Conservation (phyloP, 179 eudicot species). For the Corrigiola litoralis region DNA sequence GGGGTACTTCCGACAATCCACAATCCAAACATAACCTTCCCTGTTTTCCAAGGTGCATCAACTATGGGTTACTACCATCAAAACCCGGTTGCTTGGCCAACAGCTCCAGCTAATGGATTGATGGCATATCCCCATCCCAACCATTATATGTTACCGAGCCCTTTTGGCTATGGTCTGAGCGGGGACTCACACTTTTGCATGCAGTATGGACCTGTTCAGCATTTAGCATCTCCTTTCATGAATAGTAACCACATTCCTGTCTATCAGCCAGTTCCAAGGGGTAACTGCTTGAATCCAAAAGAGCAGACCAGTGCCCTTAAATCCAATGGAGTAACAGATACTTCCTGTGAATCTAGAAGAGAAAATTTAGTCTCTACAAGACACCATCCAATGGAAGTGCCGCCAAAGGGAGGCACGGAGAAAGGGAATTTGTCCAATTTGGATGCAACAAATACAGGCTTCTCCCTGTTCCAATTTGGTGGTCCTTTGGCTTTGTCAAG, state of each 20-base stretch:
- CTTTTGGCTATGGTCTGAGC: conserved; percentile 53
- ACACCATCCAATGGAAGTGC: conserved; percentile 26
- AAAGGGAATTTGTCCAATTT: conserved; percentile 29
- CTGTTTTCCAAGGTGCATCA: conserved; percentile 65
- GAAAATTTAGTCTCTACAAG: conserved; percentile 26
- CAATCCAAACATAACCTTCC: conserved; percentile 50
- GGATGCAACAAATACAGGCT: conserved; percentile 39
- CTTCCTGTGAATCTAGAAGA: conserved; percentile 18
- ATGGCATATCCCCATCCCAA: conserved; percentile 60
- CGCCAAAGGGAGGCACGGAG: conserved; percentile 15
- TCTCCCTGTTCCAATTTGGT: conserved; percentile 83
- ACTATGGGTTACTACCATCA: conserved; percentile 70
- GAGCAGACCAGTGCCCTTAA: conserved; percentile 30
- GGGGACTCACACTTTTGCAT: conserved; percentile 58
- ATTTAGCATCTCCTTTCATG: conserved; percentile 50
- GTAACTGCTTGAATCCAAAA: conserved; percentile 36
- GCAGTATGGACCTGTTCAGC: conserved; percentile 73
- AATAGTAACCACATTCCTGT: conserved; percentile 52
- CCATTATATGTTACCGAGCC: conserved; percentile 54
- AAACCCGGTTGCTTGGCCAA: conserved; percentile 66
- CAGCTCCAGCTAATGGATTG: conserved; percentile 64
- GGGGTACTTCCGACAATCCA: conserved; percentile 46
- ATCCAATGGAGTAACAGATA: conserved; percentile 28
- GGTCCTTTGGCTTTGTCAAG: conserved; percentile 70
- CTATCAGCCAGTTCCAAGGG: conserved; percentile 50